These are phyloP conservation scores for Phalaenopsis aphrodite DNA, from an alignment of 106 monocot genomes.

Conservation along the genomic window DNA sequence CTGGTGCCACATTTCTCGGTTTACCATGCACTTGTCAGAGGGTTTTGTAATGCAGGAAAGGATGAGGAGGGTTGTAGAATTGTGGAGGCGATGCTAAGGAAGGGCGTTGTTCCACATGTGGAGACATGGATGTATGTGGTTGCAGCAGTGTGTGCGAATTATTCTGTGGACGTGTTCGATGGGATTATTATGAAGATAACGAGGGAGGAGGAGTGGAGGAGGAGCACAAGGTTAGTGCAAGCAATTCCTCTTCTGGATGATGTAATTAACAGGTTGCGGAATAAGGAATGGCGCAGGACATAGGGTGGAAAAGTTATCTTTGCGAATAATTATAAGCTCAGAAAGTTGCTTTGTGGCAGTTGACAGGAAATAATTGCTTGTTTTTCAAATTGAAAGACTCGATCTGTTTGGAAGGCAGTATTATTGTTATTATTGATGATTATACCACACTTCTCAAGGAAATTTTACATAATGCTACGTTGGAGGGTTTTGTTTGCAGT, in stretches of 20 bases:
- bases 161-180: conserved; percentile 16
- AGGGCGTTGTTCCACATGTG: conserved; percentile 55
- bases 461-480: not conserved
- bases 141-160: conserved; percentile 23
- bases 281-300: not conserved
- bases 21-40: conserved; percentile 63
- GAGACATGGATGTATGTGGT: conserved; percentile 57
- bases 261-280: conserved; percentile 7
- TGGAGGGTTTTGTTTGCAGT: not conserved
- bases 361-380: not conserved
- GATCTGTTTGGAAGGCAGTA: not conserved
- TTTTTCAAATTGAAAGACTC: not conserved
- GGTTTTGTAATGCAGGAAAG: conserved; percentile 65
- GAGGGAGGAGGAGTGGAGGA: conserved; percentile 19
- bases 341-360: not conserved
- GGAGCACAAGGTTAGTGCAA: conserved; percentile 13
- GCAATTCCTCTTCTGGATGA: conserved; percentile 14
- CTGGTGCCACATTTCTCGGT: conserved; percentile 76
- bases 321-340: not conserved
- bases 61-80: conserved; percentile 37
- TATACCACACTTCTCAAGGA: not conserved
- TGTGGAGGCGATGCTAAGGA: conserved; percentile 50
- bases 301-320: not conserved
- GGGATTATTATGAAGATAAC: conserved; percentile 15
- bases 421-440: not conserved